These are phyloP conservation scores for Paramecium tetraurelia DNA, from an alignment of 73 alveolate genomes.

Conservation along the genomic window DNA sequence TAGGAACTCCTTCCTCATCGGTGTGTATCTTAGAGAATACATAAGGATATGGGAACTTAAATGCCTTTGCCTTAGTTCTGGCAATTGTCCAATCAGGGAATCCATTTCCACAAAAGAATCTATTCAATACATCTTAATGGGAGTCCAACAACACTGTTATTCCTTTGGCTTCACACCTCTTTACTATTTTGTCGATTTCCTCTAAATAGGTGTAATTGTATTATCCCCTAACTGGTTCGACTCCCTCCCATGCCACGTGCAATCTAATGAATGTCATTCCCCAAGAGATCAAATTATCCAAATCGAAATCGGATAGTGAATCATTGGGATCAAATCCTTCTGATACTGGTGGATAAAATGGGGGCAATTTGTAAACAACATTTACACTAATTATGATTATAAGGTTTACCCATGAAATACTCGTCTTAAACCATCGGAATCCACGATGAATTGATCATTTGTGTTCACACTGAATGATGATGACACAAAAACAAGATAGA, in stretches of 20 bases:
- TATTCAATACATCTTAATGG: slow-evolving; percentile 86
- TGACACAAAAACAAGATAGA: neutral
- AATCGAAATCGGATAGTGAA: slow-evolving; percentile 79
- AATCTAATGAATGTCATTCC: slow-evolving; percentile 87
- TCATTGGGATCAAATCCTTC: slow-evolving; percentile 83
- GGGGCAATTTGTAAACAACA: slow-evolving; percentile 79
- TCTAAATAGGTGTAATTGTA: slow-evolving; percentile 85
- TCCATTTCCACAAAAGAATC: slow-evolving; percentile 94
- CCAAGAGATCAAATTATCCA: slow-evolving; percentile 73
- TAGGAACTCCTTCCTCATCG: slow-evolving; percentile 72
- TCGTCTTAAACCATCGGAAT: slow-evolving; percentile 32
- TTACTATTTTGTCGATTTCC: slow-evolving; percentile 74
- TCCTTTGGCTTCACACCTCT: slow-evolving; percentile 80
- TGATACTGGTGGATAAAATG: slow-evolving; percentile 77
- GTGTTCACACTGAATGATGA: neutral
- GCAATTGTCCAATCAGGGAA: slow-evolving; percentile 86
- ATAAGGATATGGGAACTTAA: slow-evolving; percentile 55
- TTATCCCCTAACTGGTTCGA: slow-evolving; percentile 80
- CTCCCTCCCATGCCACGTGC: slow-evolving; percentile 94
- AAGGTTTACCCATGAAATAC: slow-evolving; percentile 36
- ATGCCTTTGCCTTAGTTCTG: slow-evolving; percentile 2
- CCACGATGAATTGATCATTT: slow-evolving; percentile 8
- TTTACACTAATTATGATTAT: slow-evolving; percentile 71
- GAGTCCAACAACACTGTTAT: slow-evolving; percentile 86
- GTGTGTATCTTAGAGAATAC: slow-evolving; percentile 31